These are phyloP conservation scores for Drechslerella coelobrocha DNA, from an alignment of 2,329 filamentous ascomycete species.

Conservation along the genomic window DNA sequence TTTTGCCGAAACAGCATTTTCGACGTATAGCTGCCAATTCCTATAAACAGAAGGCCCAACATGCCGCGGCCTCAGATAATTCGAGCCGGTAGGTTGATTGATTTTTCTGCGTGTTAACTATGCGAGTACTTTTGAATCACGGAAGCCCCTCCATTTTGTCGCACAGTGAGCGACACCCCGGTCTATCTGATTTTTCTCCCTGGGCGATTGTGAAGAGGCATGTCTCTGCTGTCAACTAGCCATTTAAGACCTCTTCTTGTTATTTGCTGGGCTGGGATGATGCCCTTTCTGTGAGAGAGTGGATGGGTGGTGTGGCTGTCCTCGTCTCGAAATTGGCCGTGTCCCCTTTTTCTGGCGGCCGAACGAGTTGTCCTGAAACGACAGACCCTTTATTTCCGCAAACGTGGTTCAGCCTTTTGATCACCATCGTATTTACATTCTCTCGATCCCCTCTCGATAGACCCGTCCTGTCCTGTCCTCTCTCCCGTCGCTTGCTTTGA, in stretches of 20 bases:
- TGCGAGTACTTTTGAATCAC: too few relatives aligned
- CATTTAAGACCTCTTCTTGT: not conserved
- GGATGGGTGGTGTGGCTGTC: conserved; percentile 42
- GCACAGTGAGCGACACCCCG: conserved; percentile 23
- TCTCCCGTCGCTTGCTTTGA: conserved; percentile 18
- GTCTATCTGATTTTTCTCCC: too few relatives aligned
- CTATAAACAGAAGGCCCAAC: conserved; percentile 38
- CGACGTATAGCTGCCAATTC: conserved; percentile 14
- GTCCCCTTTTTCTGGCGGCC: conserved; percentile 44
- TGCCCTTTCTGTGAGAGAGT: conserved; percentile 49
- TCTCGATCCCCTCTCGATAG: conserved; percentile 39
- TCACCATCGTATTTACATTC: conserved; percentile 47
- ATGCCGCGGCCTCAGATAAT: conserved; percentile 67
- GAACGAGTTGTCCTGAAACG: conserved; percentile 50
- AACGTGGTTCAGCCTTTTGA: conserved; percentile 45
- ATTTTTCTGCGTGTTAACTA: not conserved
- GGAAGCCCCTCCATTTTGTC: conserved; percentile 38
- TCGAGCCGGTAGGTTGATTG: conserved; percentile 62
- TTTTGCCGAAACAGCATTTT: conserved; percentile 43
- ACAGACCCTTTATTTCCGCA: conserved; percentile 48
- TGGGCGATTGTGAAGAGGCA: not conserved
- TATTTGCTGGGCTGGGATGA: conserved; percentile 48
- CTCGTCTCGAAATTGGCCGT: conserved; percentile 49
- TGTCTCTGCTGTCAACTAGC: not conserved
- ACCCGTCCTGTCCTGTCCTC: conserved; percentile 14